These are phyloP conservation scores for Penicillium polonicum DNA, from an alignment of 2,329 filamentous ascomycete genomes.

Conservation along the genomic window DNA sequence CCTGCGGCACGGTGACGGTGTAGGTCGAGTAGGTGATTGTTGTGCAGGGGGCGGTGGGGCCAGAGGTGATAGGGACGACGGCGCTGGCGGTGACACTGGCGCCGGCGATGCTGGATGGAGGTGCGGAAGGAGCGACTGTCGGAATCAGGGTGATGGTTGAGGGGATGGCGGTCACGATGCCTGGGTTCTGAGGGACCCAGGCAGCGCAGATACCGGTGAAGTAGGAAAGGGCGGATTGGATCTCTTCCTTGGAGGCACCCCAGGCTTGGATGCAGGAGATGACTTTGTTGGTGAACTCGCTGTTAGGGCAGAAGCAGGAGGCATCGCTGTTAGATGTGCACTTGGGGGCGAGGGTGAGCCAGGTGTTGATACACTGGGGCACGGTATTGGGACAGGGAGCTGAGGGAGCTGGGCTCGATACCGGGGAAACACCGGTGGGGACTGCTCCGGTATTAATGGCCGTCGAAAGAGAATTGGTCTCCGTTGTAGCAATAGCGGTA, in stretches of 20 bases:
- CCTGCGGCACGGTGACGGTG: constrained; percentile 47
- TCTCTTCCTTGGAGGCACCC: constrained; percentile 64
- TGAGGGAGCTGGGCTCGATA: constrained; percentile 27
- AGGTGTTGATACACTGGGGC: constrained; percentile 88
- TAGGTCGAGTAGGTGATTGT: constrained; percentile 44
- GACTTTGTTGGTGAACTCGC: constrained; percentile 73
- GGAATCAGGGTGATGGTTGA: constrained; percentile 55
- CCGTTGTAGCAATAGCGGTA: constrained; percentile 19
- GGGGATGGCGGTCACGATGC: constrained; percentile 73
- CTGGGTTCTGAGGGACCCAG: constrained; percentile 75
- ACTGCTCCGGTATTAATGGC: constrained; percentile 5
- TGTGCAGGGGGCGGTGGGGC: constrained; percentile 34
- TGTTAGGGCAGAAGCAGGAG: constrained; percentile 81
- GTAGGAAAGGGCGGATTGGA: constrained; percentile 72
- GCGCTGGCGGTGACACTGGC: constrained; percentile 38
- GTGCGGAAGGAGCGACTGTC: constrained; percentile 39
- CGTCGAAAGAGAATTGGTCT: not conserved
- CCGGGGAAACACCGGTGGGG: constrained; percentile 19
- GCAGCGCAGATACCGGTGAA: constrained; percentile 88
- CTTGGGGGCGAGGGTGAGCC: constrained; percentile 65
- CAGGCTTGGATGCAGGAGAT: constrained; percentile 79
- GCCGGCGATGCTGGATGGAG: constrained; percentile 51
- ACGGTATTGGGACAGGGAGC: constrained; percentile 65
- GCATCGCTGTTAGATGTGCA: constrained; percentile 83
- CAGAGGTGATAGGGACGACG: constrained; percentile 25